phyloP scores from a whole-genome alignment of 352 stramenopile species.

The Lagenidium sp. region DNA sequence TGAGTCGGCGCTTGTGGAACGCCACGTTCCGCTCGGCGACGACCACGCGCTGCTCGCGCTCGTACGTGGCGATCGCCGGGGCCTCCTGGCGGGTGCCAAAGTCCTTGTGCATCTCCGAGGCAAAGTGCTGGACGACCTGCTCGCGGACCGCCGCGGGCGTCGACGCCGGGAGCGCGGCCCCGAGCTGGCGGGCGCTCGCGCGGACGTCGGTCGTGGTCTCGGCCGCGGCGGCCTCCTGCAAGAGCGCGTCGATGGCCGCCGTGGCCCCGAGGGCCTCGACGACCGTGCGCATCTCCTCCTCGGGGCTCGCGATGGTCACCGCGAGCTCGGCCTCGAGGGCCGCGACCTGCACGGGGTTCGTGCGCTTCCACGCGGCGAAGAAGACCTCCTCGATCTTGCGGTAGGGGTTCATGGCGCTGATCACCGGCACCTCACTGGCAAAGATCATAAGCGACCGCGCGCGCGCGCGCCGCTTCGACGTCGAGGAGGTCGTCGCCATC shows the following conservation, averaged over 20 bases:
- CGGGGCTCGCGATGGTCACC: constrained; percentile 27
- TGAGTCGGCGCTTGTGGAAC: constrained; percentile 69
- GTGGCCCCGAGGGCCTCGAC: constrained; percentile 44
- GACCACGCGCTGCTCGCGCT: constrained; percentile 37
- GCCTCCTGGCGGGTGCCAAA: constrained; percentile 62
- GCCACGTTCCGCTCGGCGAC: constrained; percentile 66
- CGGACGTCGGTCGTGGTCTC: constrained; percentile 33
- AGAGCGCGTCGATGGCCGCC: constrained; percentile 42
- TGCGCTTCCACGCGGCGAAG: constrained; percentile 68
- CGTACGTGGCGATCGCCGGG: constrained; percentile 60
- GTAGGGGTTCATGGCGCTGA: constrained; percentile 75
- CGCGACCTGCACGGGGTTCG: constrained; percentile 52
- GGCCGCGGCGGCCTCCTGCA: constrained; percentile 36
- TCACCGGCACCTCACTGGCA: constrained; percentile 78
- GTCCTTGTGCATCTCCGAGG: constrained; percentile 70
- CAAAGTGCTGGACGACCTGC: constrained; percentile 66
- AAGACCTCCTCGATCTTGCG: constrained; percentile 82
- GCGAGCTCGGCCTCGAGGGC: constrained; percentile 35
- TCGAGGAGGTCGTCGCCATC: too few relatives aligned
- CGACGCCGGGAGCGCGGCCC: constrained; percentile 27
- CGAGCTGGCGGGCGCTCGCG: constrained; percentile 31
- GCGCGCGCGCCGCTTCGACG: constrained; percentile 3
- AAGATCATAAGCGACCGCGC: constrained; percentile 63
- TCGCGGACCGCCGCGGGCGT: constrained; percentile 39
- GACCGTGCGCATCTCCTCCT: constrained; percentile 47